Percentiles rank a stretch among this genome's conserved stretches.
Evolutionary conservation across 306 rosid genomes (phyloP).

Genomic region (Acacia melanoxylon): DNA sequence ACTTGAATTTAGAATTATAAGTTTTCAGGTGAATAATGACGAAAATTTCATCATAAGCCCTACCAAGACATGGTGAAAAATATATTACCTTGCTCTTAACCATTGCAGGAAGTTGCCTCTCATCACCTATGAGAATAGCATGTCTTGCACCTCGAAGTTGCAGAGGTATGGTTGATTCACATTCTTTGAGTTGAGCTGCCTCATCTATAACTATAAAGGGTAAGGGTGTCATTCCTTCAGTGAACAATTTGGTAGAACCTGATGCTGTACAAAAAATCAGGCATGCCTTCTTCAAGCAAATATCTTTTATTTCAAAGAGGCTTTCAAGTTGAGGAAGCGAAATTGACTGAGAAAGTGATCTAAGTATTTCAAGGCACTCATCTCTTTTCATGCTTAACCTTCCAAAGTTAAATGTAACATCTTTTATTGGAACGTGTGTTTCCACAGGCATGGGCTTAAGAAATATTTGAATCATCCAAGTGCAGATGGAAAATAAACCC

Average conservation of each 20-base stretch:
- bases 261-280: constrained; percentile 48
- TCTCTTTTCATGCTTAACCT: background rate
- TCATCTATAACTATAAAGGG: constrained; percentile 53
- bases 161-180: constrained; percentile 59
- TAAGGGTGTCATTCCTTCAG: background rate
- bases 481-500: background rate
- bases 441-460: background rate
- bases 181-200: constrained; percentile 63
- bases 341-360: background rate
- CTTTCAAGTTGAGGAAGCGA: background rate
- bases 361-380: background rate
- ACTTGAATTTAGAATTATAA: background rate
- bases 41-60: background rate
- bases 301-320: background rate
- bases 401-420: background rate
- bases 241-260: constrained; percentile 41
- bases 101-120: constrained; percentile 64
- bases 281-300: constrained; percentile 41
- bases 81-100: constrained; percentile 56
- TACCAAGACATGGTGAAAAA: background rate
- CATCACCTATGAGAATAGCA: constrained; percentile 58
- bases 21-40: background rate
- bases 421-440: background rate
- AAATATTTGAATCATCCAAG: background rate
- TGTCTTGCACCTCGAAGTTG: constrained; percentile 44